Percentiles rank a stretch among this genome's conserved stretches.
Conservation (phyloP, 2,329 filamentous ascomycete species). For the Trichoderma hamatum region DNA sequence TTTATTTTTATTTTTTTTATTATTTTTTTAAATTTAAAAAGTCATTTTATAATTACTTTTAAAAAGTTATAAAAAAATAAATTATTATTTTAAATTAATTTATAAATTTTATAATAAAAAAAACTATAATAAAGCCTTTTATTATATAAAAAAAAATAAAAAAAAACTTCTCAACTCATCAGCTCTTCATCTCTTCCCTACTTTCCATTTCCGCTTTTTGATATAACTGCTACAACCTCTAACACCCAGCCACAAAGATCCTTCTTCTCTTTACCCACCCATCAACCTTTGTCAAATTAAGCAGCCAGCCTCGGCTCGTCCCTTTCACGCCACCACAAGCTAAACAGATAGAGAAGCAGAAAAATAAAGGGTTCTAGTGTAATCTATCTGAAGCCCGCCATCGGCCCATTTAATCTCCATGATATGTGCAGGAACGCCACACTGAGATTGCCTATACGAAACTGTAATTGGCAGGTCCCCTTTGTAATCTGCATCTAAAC, state of each 20-base stretch:
- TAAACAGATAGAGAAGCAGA: not conserved
- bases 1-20: too few species aligned
- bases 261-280: not conserved
- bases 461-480: not conserved
- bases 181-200: not conserved
- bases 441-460: not conserved
- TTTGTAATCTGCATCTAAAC: not conserved
- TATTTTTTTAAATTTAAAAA: too few species aligned
- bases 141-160: not conserved
- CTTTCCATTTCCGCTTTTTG: not conserved
- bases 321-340: constrained; percentile 7
- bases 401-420: constrained; percentile 20
- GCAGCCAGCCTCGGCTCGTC: not conserved
- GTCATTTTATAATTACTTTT: too few species aligned
- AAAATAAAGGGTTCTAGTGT: not conserved
- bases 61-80: too few species aligned
- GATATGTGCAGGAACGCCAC: not conserved
- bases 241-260: not conserved
- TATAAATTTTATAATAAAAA: too few species aligned
- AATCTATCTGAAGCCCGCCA: constrained; percentile 21
- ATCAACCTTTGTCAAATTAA: not conserved
- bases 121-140: too few species aligned
- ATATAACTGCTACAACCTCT: not conserved
- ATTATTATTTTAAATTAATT: too few species aligned
- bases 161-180: not conserved